Evolutionary conservation across 106 monocot genomes (phyloP).

Genomic region (Vanilla planifolia): DNA sequence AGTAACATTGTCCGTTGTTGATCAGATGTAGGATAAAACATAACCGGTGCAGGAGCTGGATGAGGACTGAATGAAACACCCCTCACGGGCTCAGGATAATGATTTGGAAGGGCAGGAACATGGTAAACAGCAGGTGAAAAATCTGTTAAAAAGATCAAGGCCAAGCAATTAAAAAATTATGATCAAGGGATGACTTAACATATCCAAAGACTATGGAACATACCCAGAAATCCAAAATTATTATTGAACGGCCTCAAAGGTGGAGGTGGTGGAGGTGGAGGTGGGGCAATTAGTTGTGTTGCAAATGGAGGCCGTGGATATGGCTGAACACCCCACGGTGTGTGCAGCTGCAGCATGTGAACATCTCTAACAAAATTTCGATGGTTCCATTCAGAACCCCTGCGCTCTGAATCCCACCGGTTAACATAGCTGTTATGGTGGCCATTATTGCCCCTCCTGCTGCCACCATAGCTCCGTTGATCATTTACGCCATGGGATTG

Average conservation of each 20-base stretch:
- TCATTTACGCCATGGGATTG: slow-evolving; percentile 32
- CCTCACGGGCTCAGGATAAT: slow-evolving; percentile 23
- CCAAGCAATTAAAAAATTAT: background rate
- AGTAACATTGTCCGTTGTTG: slow-evolving; percentile 40
- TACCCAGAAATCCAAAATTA: slow-evolving; percentile 56
- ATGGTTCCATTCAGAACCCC: slow-evolving; percentile 14
- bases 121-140: slow-evolving; percentile 45
- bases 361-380: slow-evolving; percentile 16
- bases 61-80: slow-evolving; percentile 31
- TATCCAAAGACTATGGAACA: background rate
- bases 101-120: slow-evolving; percentile 26
- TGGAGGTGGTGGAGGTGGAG: slow-evolving; percentile 27
- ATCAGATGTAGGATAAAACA: slow-evolving; percentile 38
- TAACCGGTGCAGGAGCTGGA: slow-evolving; percentile 24
- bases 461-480: slow-evolving; percentile 30
- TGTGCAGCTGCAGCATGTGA: slow-evolving; percentile 16
- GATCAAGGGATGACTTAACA: background rate
- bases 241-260: slow-evolving; percentile 19
- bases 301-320: slow-evolving; percentile 14
- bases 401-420: slow-evolving; percentile 37
- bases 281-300: slow-evolving; percentile 33
- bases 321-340: slow-evolving; percentile 15
- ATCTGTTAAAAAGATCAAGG: slow-evolving; percentile 22
- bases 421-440: slow-evolving; percentile 21
- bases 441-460: slow-evolving; percentile 25